Evolutionary conservation across 805 yeast species (phyloP), one percentile per base, ranked within the genome.

Genomic region (Tetrapisispora phaffii): DNA sequence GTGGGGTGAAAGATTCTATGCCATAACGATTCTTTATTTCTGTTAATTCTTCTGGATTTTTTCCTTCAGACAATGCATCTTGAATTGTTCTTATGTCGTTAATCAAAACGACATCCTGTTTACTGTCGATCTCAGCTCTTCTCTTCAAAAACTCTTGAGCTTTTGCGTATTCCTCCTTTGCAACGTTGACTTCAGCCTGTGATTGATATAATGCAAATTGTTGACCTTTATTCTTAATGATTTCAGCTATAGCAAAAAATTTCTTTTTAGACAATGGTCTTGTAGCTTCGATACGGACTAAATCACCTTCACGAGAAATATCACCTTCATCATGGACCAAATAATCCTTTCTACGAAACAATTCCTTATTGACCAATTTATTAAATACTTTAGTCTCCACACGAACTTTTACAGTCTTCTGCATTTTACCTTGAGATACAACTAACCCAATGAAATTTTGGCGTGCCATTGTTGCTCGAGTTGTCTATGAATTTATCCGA

Each of bases 381-480:
- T 87, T 83, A 70, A 80, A 86, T 36, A 77, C 76, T 58, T 80
- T 80, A 39, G 80, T 80, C 61, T 84, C 82, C 28, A 90, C 89
- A 49, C 96, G 77, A 48, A 90, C 97, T 69, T 88, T 89, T 51
- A 90, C 88, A 47, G 97, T 90, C 70, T 90, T 93, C 67, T 76
- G 75, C 96, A 89, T 93, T 65, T 87, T 87, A 36, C 97, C 97
- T 60, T 89, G 97, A 42, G 96, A 87, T 28, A 88, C 80, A 54
- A 90, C 97, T 66, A 87, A 80, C 39, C 98, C 98, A 40, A 87
- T 69, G 59, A 89, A 86, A 60, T 86, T 85, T 58, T 86, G 96
- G 67, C 88, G 80, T 42, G 94, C 90, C 95, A 86, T 87, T 5
- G 3, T 20, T 2, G 19, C 13, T 28, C 28, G 12, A 28, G 5